Percentiles rank a stretch among this genome's conserved stretches.
These are phyloP conservation scores for Lentinula boryana DNA, from an alignment of 768 basidiomycete species.

Conservation along the genomic window DNA sequence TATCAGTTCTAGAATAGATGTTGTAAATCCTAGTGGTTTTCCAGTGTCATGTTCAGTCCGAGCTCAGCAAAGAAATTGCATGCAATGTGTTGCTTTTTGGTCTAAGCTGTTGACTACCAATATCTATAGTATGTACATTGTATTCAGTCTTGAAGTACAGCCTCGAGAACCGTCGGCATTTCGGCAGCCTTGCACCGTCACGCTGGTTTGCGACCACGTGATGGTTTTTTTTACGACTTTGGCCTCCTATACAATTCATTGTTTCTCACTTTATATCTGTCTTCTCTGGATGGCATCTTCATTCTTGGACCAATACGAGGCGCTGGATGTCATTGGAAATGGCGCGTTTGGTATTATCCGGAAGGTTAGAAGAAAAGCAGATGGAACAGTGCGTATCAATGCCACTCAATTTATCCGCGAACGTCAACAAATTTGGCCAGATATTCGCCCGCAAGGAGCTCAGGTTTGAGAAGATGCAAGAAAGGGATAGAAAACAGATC, in stretches of 20 bases:
- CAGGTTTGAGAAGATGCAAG: constrained; percentile 95
- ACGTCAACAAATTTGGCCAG: constrained; percentile 27
- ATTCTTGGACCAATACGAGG: constrained; percentile 79
- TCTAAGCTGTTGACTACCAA: no score
- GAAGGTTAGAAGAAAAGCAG: constrained; percentile 81
- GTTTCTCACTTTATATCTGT: not conserved
- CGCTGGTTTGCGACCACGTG: not conserved
- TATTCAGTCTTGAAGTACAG: no score
- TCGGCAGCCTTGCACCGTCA: not conserved
- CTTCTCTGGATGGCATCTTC: constrained; percentile 19
- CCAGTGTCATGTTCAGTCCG: no score
- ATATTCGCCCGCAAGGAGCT: constrained; percentile 90
- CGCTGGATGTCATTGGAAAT: constrained; percentile 90
- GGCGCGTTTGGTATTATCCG: constrained; percentile 97
- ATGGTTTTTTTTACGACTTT: not conserved
- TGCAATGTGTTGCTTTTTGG: no score
- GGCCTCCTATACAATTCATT: not conserved
- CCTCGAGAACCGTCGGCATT: no score
- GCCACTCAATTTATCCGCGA: not conserved
- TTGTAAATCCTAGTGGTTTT: no score
- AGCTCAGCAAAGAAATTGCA: no score
- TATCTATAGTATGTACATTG: no score
- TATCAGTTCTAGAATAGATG: no score
- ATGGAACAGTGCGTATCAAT: constrained; percentile 61
- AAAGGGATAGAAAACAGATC: constrained; percentile 94